Base-by-base conservation (phyloP, 1,284 basidiomycete species). In the Cutaneotrichosporon sp. region DNA sequence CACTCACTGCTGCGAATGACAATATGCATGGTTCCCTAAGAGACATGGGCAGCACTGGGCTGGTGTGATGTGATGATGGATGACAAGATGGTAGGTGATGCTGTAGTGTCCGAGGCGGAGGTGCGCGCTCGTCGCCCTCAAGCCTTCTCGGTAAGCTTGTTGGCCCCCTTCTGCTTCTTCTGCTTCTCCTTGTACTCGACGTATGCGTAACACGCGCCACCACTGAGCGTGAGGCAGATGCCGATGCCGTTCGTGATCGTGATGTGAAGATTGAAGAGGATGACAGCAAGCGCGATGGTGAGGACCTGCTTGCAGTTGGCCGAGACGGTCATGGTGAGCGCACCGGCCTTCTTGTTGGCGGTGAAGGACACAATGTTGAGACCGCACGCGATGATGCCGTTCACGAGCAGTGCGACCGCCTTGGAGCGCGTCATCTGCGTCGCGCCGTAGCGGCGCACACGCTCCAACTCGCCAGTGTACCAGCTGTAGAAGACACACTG, bases 281-380 rank as follows among this genome's bases (percentile, higher is more conserved):
- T 69, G 11, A 97, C 90, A 0, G 92, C 91, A 56, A 89, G 86
- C 3, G 93, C 82, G 66, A 97, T 88, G 1, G 93, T 95, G 65
- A 97, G 78, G n/a, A 93, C 94, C 75, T 97, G 94, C 80, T 97
- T 97, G 60, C 93, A 63, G 87, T 79, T 79, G 24, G 76, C 77
- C 8, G 75, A 77, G 1, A 80, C 76, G 8, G 78, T 79, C 77
- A 79, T 78, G 0, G 77, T 79, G 59, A 78, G 60, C 24, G 77
- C 87, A 3, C 92, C 92, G 0, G 91, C 88, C 75, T 89, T 88
- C 77, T 89, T 89, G 81, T 95, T 97, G 25, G 94, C 90, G 49
- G 90, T 91, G 73, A 95, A 94, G 75, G 89, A 91, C 59, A 95
- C 90, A 7, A 95, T 87, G 72, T 97, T 97, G 49, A 97, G 82